Percentiles rank a stretch among this genome's conserved stretches.
phyloP scores from a whole-genome alignment of 495 filamentous ascomycete species.

The Lasiosphaeria ovina region DNA sequence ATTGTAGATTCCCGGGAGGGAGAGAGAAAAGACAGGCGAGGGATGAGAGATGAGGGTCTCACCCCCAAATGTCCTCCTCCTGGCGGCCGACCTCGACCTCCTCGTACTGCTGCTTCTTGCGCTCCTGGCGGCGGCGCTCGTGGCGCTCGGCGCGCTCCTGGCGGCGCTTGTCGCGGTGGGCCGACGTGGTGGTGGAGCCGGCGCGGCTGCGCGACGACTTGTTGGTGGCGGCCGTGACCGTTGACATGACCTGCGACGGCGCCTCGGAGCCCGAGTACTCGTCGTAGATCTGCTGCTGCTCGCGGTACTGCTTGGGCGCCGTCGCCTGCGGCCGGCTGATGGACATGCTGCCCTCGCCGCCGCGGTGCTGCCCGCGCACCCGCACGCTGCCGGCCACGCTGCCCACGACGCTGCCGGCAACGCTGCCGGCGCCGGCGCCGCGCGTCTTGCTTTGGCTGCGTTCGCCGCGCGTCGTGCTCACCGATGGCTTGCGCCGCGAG shows the following conservation, averaged over 20 bases:
- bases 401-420: too few species aligned
- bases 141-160: not conserved
- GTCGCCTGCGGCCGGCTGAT: not conserved
- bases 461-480: too few species aligned
- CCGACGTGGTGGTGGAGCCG: not conserved
- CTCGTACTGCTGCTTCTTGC: constrained; percentile 19
- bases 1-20: constrained; percentile 1
- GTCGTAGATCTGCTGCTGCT: not conserved
- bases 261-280: not conserved
- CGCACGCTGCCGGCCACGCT: too few species aligned
- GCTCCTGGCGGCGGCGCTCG: not conserved
- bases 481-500: too few species aligned
- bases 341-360: not conserved
- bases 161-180: not conserved
- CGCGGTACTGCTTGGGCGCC: not conserved
- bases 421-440: too few species aligned
- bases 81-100: constrained; percentile 29
- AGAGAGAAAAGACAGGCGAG: constrained; percentile 1
- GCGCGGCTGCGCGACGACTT: not conserved
- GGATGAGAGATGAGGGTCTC: not conserved
- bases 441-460: too few species aligned
- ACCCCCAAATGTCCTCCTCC: constrained; percentile 27
- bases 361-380: not conserved
- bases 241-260: not conserved
- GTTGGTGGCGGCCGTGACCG: not conserved